Evolutionary conservation across 73 alveolate genomes (phyloP).

Genomic region (Stentor roeselii): DNA sequence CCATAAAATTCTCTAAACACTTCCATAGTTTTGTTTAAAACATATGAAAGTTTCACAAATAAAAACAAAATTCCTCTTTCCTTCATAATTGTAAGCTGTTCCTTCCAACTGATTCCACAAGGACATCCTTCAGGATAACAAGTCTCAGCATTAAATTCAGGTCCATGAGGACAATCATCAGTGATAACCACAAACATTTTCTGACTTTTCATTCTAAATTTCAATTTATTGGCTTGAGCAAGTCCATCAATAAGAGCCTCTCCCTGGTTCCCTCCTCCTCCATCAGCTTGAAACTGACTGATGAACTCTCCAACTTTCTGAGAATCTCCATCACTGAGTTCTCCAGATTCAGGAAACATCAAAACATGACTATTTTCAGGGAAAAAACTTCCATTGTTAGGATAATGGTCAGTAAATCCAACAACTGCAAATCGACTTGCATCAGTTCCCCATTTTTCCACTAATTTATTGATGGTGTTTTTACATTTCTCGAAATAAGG

Average conservation of each 20-base stretch:
- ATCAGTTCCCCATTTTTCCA: neutral
- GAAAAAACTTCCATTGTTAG: neutral
- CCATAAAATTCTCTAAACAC: neutral
- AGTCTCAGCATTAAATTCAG: neutral
- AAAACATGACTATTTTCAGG: slow-evolving; percentile 12
- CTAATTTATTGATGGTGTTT: neutral
- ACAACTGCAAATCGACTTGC: slow-evolving; percentile 4
- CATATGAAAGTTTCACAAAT: neutral
- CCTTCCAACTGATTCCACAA: neutral
- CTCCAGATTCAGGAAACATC: neutral
- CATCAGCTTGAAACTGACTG: neutral
- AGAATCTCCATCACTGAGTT: neutral
- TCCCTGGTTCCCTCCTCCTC: slow-evolving; percentile 3
- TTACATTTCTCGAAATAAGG: neutral
- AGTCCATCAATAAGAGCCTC: neutral
- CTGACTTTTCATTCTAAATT: neutral
- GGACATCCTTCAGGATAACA: slow-evolving; percentile 8
- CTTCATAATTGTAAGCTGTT: neutral
- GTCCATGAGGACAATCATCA: neutral
- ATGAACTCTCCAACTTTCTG: neutral
- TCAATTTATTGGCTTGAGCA: neutral
- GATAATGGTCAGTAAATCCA: slow-evolving; percentile 19
- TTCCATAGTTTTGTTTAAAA: neutral
- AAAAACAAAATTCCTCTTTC: neutral
- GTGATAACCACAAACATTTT: neutral